Base-by-base conservation (phyloP, 225 moss, liverwort and hornwort genomes). In the Antitrichia curtipendula region DNA sequence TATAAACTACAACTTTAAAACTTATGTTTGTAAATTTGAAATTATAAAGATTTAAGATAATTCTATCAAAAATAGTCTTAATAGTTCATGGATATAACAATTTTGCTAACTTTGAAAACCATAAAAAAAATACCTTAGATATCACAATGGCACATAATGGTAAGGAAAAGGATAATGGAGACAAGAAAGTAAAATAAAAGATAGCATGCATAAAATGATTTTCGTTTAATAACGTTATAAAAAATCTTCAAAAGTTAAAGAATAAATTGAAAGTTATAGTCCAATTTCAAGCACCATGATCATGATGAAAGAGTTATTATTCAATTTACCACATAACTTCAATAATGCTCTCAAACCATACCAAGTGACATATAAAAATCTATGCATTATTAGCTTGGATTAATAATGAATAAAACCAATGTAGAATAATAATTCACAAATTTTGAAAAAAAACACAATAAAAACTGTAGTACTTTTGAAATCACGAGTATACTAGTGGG, bases 361-460 rank as follows among this genome's bases (percentile, higher is more conserved):
- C 8, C 9, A 75, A 52, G 2, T 34, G 14, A 34, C 6, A 9
- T 52, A 21, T 32, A 32, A 52, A 23, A 53, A 34, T 13, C 8
- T 75, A 23, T 0, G 3, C 3, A 15, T 32, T 50, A 13, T 21
- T 0, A 22, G 0, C 21, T 45, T 49, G 7, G 12, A 36, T 22
- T 36, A 76, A 23, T 36, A 53, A 76, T 53, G 16, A 3, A 34
- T 3, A 54, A 49, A 54, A 15, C 2, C 0, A 2, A 9, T 24
- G 4, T 25, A n/a, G 16, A 16, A 23, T 25, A 36, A 10, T 23
- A 36, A 36, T 54, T 75, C 32, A 2, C 0, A 74, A 50, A 50
- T 50, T 50, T 49, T 52, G 1, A 13, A 52, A 24, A 76, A 21
- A n/a, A n/a, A n/a, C n/a, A 53, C 3, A 23, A 6, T 5, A 52